Evolutionary conservation across 140 eudicot species (phyloP).

Genomic region (Ambrosia hybrid): DNA sequence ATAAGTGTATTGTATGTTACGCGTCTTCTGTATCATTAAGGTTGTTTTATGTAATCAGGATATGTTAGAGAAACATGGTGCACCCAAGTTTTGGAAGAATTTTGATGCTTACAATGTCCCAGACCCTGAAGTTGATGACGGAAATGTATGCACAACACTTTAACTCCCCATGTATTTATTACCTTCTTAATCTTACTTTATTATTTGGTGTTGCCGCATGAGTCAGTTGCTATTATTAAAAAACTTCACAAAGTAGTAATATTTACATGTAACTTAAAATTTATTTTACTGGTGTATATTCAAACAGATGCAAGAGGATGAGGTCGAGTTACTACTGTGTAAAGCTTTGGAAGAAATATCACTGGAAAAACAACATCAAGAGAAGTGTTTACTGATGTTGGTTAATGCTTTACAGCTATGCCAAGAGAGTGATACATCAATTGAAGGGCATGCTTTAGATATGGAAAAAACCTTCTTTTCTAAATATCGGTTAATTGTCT

Average conservation of each 20-base stretch:
- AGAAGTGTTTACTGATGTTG: slow-evolving; percentile 68
- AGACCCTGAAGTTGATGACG: neutral
- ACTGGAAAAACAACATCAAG: slow-evolving; percentile 65
- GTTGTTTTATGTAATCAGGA: slow-evolving; percentile 45
- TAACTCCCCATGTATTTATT: no score
- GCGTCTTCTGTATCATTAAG: slow-evolving; percentile 1
- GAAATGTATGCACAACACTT: slow-evolving; percentile 17
- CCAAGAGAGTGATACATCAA: slow-evolving; percentile 38
- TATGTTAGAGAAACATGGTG: slow-evolving; percentile 55
- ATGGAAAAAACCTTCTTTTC: slow-evolving; percentile 43
- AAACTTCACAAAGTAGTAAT: neutral
- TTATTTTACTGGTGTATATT: slow-evolving; percentile 15
- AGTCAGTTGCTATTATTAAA: neutral
- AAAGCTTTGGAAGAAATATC: slow-evolving; percentile 77
- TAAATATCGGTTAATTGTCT: slow-evolving; percentile 64
- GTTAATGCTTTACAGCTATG: slow-evolving; percentile 53
- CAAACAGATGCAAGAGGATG: slow-evolving; percentile 57
- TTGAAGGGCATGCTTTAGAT: slow-evolving; percentile 33
- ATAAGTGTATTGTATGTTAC: slow-evolving; percentile 4
- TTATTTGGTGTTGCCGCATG: neutral
- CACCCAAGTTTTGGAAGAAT: slow-evolving; percentile 69
- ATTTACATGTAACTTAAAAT: slow-evolving; percentile 8
- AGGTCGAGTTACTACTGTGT: slow-evolving; percentile 54
- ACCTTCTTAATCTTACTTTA: no score
- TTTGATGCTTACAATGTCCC: slow-evolving; percentile 47